Evolutionary conservation across 2,329 filamentous ascomycete species (phyloP).

Genomic region (Coniochaeta hoffmannii): DNA sequence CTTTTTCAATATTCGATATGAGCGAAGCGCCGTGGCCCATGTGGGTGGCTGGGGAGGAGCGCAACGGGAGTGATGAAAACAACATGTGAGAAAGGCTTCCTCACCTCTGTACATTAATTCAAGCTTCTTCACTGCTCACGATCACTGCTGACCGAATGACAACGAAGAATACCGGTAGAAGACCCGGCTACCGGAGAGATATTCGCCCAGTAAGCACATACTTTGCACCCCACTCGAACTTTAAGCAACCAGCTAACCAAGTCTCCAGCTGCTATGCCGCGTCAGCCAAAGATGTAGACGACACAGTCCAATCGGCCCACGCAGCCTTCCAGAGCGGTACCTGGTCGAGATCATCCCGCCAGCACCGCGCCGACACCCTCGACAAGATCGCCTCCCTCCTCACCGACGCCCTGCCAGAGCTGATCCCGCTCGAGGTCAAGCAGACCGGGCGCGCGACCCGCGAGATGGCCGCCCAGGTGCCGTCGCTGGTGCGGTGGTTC

Average conservation of each 20-base stretch:
- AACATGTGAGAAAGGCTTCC: background rate
- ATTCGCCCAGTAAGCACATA: constrained; percentile 36
- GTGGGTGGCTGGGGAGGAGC: background rate
- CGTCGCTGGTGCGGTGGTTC: constrained; percentile 61
- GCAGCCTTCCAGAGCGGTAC: constrained; percentile 38
- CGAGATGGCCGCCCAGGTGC: constrained; percentile 64
- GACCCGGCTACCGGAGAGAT: constrained; percentile 45
- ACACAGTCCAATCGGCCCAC: constrained; percentile 33
- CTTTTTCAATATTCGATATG: background rate
- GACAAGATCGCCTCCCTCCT: constrained; percentile 52
- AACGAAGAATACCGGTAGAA: constrained; percentile 34
- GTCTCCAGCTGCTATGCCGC: constrained; percentile 38
- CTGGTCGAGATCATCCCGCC: constrained; percentile 50
- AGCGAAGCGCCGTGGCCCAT: background rate
- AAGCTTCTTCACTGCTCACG: background rate
- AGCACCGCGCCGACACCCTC: constrained; percentile 53
- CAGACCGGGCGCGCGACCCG: constrained; percentile 63
- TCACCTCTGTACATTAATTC: background rate
- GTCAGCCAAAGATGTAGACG: constrained; percentile 34
- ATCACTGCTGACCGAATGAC: background rate
- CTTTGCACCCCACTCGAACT: background rate
- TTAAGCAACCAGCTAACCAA: background rate
- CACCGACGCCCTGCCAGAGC: constrained; percentile 38
- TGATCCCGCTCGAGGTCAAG: constrained; percentile 56
- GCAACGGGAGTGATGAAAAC: background rate